phyloP scores from a whole-genome alignment of 2,329 filamentous ascomycete species.

The Sclerotinia nivalis region DNA sequence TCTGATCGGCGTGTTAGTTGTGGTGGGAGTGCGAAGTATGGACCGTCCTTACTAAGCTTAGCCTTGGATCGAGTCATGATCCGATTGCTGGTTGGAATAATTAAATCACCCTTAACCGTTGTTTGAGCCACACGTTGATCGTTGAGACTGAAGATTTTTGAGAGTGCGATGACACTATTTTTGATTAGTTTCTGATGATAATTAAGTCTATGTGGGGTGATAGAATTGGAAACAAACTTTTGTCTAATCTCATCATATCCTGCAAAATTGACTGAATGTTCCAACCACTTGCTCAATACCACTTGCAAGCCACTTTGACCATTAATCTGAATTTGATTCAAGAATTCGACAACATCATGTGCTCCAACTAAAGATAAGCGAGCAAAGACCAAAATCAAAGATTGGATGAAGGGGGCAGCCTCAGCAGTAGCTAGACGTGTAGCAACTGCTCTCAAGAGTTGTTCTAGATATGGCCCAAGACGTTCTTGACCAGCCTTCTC shows the following conservation, averaged over 20 bases:
- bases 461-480: conserved; percentile 84
- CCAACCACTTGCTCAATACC: conserved; percentile 92
- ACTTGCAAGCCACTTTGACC: conserved; percentile 82
- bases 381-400: conserved; percentile 91
- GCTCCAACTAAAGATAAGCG: conserved; percentile 82
- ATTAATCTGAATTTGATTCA: conserved; percentile 79
- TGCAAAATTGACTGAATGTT: conserved; percentile 96
- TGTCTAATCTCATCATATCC: conserved; percentile 97
- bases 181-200: conserved; percentile 39
- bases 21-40: conserved; percentile 2
- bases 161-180: conserved; percentile 80
- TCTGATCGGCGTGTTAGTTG: conserved; percentile 50
- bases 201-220: background rate
- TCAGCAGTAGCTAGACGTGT: conserved; percentile 79
- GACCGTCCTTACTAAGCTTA: conserved; percentile 64
- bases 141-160: conserved; percentile 85
- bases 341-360: conserved; percentile 87
- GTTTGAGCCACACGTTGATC: conserved; percentile 78
- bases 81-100: conserved; percentile 73
- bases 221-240: conserved; percentile 63
- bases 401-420: conserved; percentile 90
- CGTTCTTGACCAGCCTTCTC: conserved; percentile 92
- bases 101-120: conserved; percentile 86
- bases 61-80: conserved; percentile 95
- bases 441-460: conserved; percentile 86